Evolutionary conservation across 345 rosid genomes (phyloP), one percentile per base, ranked within the genome.

Genomic region (Nephelium lappaceum): DNA sequence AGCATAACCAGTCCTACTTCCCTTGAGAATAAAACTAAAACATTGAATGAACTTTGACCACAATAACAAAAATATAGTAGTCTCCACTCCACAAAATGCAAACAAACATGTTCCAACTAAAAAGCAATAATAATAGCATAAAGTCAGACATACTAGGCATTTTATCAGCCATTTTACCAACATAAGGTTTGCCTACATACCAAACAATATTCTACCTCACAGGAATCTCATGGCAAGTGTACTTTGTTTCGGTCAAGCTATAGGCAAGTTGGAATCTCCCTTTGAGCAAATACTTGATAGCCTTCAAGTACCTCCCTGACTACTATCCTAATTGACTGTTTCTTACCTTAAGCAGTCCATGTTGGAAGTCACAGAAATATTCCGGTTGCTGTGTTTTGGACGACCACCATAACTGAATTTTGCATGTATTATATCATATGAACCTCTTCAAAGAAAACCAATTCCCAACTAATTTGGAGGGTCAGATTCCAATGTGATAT

Each of bases 111-210:
- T 43, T 18, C 57, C 36, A 43, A 69, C 5, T 5, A 19, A 72
- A 38, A 47, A 6, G 12, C 18, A 57, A 38, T 12, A 11, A n/a
- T n/a, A 12, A 42, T 8, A 23, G 53, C 47, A 39, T 60, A 73
- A 11, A 21, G 42, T 14, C 57, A 11, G 15, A 78, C 78, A 81
- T 93, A 95, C 99, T 98, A 53, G 98, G 97, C 98, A 93, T 94
- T 87, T 91, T 82, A 82, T 88, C 94, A 77, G 93, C 97, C 81
- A 14, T 49, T 49, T 3, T 49, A 16, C 55, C 19, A 81, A 63
- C 19, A 25, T 81, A n/a, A 61, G 19, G 0, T 78, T 74, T 31
- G 71, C 63, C 39, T 19, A 82, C 12, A 78, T 84, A 16, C 87
- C 87, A 25, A 79, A 84, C 21, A 81, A 76, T 11, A 72, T 84